A percentile compares a stretch with the other conserved stretches of the same genome.
These are phyloP conservation scores for Penicillium sclerotiorum DNA, from an alignment of 2,329 filamentous ascomycete species.

Conservation along the genomic window DNA sequence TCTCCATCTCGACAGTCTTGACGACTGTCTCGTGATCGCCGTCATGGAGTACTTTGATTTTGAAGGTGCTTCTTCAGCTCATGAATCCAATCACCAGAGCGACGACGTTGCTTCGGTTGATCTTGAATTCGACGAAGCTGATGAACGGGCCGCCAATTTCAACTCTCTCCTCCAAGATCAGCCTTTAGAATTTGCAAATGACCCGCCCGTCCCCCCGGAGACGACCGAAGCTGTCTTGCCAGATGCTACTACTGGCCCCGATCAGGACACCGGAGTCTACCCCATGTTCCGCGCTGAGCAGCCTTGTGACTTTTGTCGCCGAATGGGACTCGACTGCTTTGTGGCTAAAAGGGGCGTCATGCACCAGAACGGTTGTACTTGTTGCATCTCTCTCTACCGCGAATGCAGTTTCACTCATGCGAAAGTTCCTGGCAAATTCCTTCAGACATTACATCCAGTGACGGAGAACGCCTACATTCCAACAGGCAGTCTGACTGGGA, in stretches of 20 bases:
- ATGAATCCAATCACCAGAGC: conserved; percentile 37
- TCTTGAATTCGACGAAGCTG: conserved; percentile 42
- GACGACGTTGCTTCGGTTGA: conserved; percentile 45
- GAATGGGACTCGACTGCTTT: conserved; percentile 52
- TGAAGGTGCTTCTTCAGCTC: conserved; percentile 44
- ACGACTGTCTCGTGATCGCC: background rate
- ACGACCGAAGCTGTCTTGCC: conserved; percentile 20
- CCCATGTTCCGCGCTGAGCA: conserved; percentile 50
- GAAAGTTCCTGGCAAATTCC: conserved; percentile 43
- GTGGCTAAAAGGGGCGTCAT: conserved; percentile 48
- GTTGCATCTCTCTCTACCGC: conserved; percentile 51
- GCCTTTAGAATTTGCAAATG: conserved; percentile 43
- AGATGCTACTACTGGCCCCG: conserved; percentile 18
- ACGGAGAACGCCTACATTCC: conserved; percentile 45
- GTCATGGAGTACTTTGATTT: conserved; percentile 52
- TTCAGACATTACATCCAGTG: conserved; percentile 49
- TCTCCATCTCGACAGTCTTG: background rate
- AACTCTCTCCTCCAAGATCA: conserved; percentile 47
- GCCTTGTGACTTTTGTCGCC: conserved; percentile 50
- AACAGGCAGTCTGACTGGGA: conserved; percentile 42
- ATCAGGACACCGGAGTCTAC: conserved; percentile 36
- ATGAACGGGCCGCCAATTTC: conserved; percentile 40
- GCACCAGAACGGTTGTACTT: conserved; percentile 49
- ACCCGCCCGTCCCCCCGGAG: conserved; percentile 26
- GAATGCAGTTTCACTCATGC: conserved; percentile 52